A percentile compares a stretch with the other conserved stretches of the same genome.
Evolutionary conservation across 129 eudicot species (phyloP).

Genomic region (Lactuca saligna): DNA sequence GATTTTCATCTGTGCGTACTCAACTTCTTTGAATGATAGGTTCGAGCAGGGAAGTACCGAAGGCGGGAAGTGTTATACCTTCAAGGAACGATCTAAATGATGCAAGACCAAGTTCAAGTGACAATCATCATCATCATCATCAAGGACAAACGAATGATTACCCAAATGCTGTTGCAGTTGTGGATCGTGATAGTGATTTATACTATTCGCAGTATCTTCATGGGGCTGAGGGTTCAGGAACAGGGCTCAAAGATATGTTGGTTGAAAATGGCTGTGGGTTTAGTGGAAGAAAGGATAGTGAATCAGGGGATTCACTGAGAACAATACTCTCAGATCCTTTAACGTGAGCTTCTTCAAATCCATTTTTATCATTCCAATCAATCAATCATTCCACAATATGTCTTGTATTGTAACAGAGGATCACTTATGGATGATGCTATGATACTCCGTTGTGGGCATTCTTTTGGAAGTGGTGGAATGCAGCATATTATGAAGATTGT

Average conservation of each 20-base stretch:
- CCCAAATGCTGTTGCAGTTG: constrained; percentile 47
- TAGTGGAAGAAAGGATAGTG: constrained; percentile 79
- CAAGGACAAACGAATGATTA: constrained; percentile 34
- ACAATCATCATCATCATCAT: constrained; percentile 23
- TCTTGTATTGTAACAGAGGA: constrained; percentile 45
- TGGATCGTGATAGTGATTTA: constrained; percentile 51
- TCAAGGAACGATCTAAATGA: constrained; percentile 40
- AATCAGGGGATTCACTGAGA: constrained; percentile 71
- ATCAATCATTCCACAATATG: not conserved
- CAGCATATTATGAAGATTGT: constrained; percentile 73
- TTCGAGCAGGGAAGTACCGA: constrained; percentile 41
- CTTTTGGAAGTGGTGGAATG: constrained; percentile 83
- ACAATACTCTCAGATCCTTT: constrained; percentile 77
- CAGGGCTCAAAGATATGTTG: constrained; percentile 50
- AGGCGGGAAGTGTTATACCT: constrained; percentile 46
- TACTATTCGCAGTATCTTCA: constrained; percentile 53
- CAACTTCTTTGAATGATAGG: constrained; percentile 25
- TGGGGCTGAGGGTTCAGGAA: constrained; percentile 55
- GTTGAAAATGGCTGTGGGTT: constrained; percentile 68
- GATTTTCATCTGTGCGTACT: not conserved
- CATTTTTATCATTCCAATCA: not conserved
- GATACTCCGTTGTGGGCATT: constrained; percentile 96
- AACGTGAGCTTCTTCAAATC: constrained; percentile 54
- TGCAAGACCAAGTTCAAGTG: constrained; percentile 39
- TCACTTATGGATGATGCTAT: constrained; percentile 93